Evolutionary conservation across 2,329 filamentous ascomycete genomes (phyloP), one percentile per base, ranked within the genome.

Genomic region (Paracoccidioides lutzii): DNA sequence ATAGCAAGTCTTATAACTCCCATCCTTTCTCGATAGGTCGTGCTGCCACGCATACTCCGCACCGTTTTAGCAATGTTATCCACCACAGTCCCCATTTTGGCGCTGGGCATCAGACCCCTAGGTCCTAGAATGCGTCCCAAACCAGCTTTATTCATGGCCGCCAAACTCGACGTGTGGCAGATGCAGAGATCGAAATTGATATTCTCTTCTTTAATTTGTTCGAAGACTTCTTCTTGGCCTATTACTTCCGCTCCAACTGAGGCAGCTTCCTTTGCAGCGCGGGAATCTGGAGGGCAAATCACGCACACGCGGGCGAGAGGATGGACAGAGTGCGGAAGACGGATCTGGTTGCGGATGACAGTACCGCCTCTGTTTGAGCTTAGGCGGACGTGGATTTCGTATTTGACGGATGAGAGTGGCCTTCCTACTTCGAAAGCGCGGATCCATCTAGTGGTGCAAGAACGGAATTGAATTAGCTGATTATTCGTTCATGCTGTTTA

Each of bases 401-500:
- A 98, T 71, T 96, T 97, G 62, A 83, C 77, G 9, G 78, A 76
- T 2, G 79, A 78, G 3, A 88, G 85, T 51, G 84, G 80, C 54
- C 82, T 82, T 66, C 93, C 91, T 64, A 96, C 90, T 80, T 98
- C 93, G 66, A 86, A 84, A 50, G 93, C 91, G 65, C 89, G 88
- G 61, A 98, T 82, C 69, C 95, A 93, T 68, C 90, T 95, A 62
- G 40, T 52, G 14, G 12, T 4, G 37, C 32, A n/a, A 53, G 30
- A 33, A 44, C 43, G 9, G n/a, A 22, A 30, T 10, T n/a, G 6
- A 41, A 22, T 15, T 30, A 45, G 30, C 50, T 32, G 14, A 4
- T 37, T 35, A 5, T 37, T 30, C 28, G 8, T 14, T 30, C 43
- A 45, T 5, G 5, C 6, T 37, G 10, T 33, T 7, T 8, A 22